A percentile compares a stretch with the other conserved stretches of the same genome.
Conservation (phyloP, 1,284 basidiomycete genomes). For the Rhodotorula sp. region DNA sequence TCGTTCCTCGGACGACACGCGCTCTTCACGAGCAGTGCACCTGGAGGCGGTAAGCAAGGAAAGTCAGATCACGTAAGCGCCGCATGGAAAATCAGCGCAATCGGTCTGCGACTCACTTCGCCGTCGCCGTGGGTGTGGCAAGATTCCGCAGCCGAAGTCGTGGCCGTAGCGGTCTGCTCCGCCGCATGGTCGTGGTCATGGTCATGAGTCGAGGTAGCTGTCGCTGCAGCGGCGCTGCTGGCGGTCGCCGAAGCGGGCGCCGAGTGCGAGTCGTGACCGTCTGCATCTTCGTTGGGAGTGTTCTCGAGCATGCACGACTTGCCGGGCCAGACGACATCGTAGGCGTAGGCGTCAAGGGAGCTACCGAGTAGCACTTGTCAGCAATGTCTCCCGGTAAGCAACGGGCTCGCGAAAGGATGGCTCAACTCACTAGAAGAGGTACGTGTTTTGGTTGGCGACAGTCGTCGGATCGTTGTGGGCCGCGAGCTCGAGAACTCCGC, state of each 20-base stretch:
- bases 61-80: not conserved
- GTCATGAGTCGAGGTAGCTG: not conserved
- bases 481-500: not conserved
- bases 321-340: not conserved
- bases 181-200: not conserved
- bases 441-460: not conserved
- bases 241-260: not conserved
- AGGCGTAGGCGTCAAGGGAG: not conserved
- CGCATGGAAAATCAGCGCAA: too few relatives aligned
- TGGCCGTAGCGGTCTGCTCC: not conserved
- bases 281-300: not conserved
- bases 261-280: not conserved
- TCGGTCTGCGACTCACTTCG: not conserved
- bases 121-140: not conserved
- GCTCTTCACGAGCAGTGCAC: not conserved
- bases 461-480: not conserved
- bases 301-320: not conserved
- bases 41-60: not conserved
- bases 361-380: not conserved
- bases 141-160: not conserved
- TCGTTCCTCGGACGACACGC: not conserved
- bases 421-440: not conserved
- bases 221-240: not conserved
- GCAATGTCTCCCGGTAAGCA: not conserved
- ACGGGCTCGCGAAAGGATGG: not conserved